Percentiles rank a stretch among this genome's conserved stretches.
Evolutionary conservation across 495 filamentous ascomycete genomes (phyloP).

Genomic region (Talaromyces ruber): DNA sequence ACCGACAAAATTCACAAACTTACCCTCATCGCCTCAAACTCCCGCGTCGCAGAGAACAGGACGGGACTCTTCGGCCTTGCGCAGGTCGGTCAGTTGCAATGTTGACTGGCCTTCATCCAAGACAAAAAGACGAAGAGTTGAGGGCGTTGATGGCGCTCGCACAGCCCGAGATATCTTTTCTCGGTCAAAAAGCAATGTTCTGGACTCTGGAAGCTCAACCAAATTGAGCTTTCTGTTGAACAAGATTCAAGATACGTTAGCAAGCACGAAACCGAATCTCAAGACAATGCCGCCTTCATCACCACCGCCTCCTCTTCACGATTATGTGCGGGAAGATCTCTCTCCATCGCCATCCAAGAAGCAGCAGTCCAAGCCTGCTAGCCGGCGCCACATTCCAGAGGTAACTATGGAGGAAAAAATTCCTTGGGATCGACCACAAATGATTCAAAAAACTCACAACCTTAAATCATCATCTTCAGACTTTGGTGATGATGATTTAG

Average conservation of each 20-base stretch:
- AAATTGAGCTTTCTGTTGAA: conserved; percentile 56
- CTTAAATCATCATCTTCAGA: conserved; percentile 39
- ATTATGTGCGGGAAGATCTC: conserved; percentile 24
- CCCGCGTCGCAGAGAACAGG: conserved; percentile 32
- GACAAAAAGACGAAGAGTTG: conserved; percentile 42
- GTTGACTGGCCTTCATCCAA: conserved; percentile 48
- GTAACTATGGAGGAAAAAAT: conserved; percentile 7
- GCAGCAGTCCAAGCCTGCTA: conserved; percentile 3
- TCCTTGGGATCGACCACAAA: conserved; percentile 6
- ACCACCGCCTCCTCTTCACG: conserved; percentile 40
- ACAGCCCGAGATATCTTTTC: conserved; percentile 32
- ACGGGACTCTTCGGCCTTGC: conserved; percentile 43
- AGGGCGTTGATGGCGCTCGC: conserved; percentile 18
- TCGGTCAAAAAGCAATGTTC: conserved; percentile 44
- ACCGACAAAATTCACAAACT: conserved; percentile 48
- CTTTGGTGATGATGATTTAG: conserved; percentile 54
- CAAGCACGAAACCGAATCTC: conserved; percentile 24
- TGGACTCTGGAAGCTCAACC: conserved; percentile 40
- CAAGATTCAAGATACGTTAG: conserved; percentile 54
- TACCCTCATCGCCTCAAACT: conserved; percentile 64
- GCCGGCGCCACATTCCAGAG: conserved; percentile 4
- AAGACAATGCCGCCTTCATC: conserved; percentile 40
- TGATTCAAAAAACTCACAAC: background rate
- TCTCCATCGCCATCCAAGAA: conserved; percentile 40
- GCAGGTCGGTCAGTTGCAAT: conserved; percentile 68